phyloP scores from a whole-genome alignment of 164 flowering plant species.

The Vitis riparia region DNA sequence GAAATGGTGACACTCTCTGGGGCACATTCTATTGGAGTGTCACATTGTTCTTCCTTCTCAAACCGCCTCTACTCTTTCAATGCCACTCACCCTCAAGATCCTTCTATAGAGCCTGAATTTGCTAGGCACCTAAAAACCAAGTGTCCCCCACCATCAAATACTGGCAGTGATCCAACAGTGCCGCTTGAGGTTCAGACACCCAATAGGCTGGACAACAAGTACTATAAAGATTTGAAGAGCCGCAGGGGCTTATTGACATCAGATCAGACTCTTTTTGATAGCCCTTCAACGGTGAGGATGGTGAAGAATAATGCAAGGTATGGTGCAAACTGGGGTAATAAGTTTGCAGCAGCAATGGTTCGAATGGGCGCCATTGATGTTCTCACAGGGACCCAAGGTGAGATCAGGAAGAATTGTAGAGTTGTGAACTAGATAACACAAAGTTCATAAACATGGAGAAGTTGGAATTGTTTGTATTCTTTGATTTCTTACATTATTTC shows the following conservation, averaged over 20 bases:
- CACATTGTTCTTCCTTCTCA: slow-evolving; percentile 36
- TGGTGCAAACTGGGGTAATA: slow-evolving; percentile 18
- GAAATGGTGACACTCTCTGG: slow-evolving; percentile 49
- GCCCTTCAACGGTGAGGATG: slow-evolving; percentile 12
- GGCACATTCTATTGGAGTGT: slow-evolving; percentile 38
- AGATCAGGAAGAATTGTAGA: slow-evolving; percentile 33
- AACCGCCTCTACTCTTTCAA: slow-evolving; percentile 30
- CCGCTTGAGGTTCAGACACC: slow-evolving; percentile 25
- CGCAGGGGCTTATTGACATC: slow-evolving; percentile 23
- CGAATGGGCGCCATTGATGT: slow-evolving; percentile 37
- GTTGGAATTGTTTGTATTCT: no score
- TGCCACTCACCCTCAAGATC: slow-evolving; percentile 26
- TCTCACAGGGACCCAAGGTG: slow-evolving; percentile 28
- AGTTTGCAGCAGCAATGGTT: slow-evolving; percentile 37
- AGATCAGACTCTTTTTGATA: slow-evolving; percentile 25
- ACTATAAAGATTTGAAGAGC: slow-evolving; percentile 21
- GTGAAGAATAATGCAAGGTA: slow-evolving; percentile 20
- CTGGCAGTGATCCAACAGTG: slow-evolving; percentile 6
- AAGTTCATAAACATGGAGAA: no score
- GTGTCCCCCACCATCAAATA: slow-evolving; percentile 16
- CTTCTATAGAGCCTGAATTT: slow-evolving; percentile 22
- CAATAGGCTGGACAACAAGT: slow-evolving; percentile 27
- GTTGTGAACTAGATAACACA: slow-evolving; percentile 18
- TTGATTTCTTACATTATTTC: no score
- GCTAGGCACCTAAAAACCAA: slow-evolving; percentile 17